Percentiles rank a stretch among this genome's conserved stretches.
These are phyloP conservation scores for Pseudozyma sp. DNA, from an alignment of 1,284 basidiomycete species.

Conservation along the genomic window DNA sequence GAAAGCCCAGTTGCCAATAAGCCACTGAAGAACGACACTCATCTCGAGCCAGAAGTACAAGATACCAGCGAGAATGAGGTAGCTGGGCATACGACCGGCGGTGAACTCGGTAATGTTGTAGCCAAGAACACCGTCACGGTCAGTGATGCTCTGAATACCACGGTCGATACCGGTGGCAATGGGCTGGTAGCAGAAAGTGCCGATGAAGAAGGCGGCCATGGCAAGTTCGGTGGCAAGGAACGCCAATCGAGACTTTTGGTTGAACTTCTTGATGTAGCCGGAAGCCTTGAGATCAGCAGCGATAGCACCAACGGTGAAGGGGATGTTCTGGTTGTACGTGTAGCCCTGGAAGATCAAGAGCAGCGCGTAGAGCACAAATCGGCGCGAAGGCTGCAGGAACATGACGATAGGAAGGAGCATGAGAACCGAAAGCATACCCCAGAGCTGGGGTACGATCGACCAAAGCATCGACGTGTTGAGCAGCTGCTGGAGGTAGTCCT, in stretches of 20 bases:
- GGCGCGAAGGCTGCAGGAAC: constrained; percentile 65
- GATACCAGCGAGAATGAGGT: constrained; percentile 49
- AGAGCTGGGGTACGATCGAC: constrained; percentile 71
- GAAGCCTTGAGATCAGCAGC: constrained; percentile 69
- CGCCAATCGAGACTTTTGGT: constrained; percentile 69
- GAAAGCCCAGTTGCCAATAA: constrained; percentile 69
- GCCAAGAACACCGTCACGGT: constrained; percentile 68
- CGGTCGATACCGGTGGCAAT: constrained; percentile 65
- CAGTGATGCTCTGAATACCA: constrained; percentile 64
- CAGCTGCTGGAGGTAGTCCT: constrained; percentile 70
- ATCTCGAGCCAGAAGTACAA: constrained; percentile 70
- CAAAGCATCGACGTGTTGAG: constrained; percentile 69
- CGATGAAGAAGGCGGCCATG: constrained; percentile 66
- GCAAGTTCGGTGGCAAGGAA: constrained; percentile 65
- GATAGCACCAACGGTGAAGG: constrained; percentile 69
- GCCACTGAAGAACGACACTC: constrained; percentile 70
- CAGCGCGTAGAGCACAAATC: constrained; percentile 66
- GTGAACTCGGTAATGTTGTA: constrained; percentile 52
- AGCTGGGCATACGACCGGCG: constrained; percentile 44
- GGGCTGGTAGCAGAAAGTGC: constrained; percentile 67
- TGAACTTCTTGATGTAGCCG: constrained; percentile 69
- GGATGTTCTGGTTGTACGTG: constrained; percentile 36
- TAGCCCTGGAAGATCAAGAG: constrained; percentile 51
- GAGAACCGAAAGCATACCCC: constrained; percentile 70
- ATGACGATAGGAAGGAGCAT: constrained; percentile 69